Evolutionary conservation across 345 rosid species (phyloP).

Genomic region (Salix dunnii): DNA sequence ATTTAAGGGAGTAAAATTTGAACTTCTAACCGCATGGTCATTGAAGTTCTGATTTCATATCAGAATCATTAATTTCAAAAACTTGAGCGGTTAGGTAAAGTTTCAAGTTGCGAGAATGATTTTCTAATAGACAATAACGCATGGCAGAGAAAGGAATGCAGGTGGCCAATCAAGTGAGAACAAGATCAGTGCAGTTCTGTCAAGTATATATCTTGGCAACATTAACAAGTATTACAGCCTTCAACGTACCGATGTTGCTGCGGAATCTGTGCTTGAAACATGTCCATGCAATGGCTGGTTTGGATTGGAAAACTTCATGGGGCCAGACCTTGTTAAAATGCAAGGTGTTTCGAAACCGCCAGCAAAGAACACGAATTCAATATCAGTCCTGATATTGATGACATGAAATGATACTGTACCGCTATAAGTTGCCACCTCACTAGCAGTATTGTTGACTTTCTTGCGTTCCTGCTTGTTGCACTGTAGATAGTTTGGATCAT

Average conservation of each 20-base stretch:
- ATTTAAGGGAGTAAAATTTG: accelerated
- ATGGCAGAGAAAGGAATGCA: background rate
- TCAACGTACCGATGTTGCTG: conserved; percentile 47
- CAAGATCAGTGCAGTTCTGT: no score
- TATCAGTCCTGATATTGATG: conserved; percentile 56
- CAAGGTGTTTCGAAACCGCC: conserved; percentile 58
- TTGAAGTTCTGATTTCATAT: no score
- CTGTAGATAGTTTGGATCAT: conserved; percentile 47
- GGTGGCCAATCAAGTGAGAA: no score
- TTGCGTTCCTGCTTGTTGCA: conserved; percentile 45
- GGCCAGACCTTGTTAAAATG: conserved; percentile 33
- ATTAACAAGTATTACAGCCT: background rate
- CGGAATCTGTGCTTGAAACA: conserved; percentile 51
- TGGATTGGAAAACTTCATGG: conserved; percentile 49
- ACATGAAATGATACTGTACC: conserved; percentile 50
- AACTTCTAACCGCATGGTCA: no score
- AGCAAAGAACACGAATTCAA: conserved; percentile 50
- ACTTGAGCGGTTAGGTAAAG: no score
- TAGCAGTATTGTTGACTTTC: conserved; percentile 14
- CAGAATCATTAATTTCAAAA: no score
- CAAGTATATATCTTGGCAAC: no score
- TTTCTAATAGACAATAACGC: no score
- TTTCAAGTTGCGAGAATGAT: no score
- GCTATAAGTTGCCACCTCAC: conserved; percentile 38
- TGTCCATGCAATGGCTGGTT: conserved; percentile 51